These are phyloP conservation scores for Pleurotus tuber-regium DNA, from an alignment of 768 basidiomycete species.

Conservation along the genomic window DNA sequence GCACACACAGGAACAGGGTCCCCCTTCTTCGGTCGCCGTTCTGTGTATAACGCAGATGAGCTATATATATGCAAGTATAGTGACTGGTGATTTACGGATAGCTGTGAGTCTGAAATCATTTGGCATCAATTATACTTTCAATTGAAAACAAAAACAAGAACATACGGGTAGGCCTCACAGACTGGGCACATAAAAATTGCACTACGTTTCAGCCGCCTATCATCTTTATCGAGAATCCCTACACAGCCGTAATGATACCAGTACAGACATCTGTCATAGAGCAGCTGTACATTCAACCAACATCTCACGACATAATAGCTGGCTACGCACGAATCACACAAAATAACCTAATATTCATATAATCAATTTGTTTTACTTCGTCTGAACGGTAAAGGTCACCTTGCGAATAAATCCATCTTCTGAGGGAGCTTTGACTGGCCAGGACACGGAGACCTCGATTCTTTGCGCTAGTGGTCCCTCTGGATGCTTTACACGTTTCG, in stretches of 20 bases:
- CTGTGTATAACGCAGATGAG: too few relatives aligned
- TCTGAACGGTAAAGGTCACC: too few relatives aligned
- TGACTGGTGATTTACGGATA: constrained; percentile 12
- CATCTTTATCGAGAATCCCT: constrained; percentile 30
- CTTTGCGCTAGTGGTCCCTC: background rate
- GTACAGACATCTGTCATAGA: constrained; percentile 33
- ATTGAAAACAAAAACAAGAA: constrained; percentile 7
- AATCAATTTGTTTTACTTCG: too few relatives aligned
- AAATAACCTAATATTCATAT: constrained; percentile 6
- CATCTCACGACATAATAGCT: background rate
- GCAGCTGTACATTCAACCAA: background rate
- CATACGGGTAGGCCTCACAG: constrained; percentile 33
- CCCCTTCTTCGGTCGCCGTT: constrained; percentile 4
- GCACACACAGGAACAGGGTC: constrained; percentile 17
- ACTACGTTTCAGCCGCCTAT: constrained; percentile 30
- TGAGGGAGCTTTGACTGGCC: constrained; percentile 25
- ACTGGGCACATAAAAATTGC: constrained; percentile 40
- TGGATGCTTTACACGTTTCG: background rate
- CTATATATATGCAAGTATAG: too few relatives aligned
- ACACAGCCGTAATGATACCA: constrained; percentile 56
- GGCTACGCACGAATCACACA: background rate
- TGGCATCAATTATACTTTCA: background rate
- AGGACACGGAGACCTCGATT: constrained; percentile 11
- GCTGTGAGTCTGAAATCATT: constrained; percentile 11
- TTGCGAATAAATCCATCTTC: constrained; percentile 26